Evolutionary conservation across 306 rosid species (phyloP).

Genomic region (Prunus davidiana): DNA sequence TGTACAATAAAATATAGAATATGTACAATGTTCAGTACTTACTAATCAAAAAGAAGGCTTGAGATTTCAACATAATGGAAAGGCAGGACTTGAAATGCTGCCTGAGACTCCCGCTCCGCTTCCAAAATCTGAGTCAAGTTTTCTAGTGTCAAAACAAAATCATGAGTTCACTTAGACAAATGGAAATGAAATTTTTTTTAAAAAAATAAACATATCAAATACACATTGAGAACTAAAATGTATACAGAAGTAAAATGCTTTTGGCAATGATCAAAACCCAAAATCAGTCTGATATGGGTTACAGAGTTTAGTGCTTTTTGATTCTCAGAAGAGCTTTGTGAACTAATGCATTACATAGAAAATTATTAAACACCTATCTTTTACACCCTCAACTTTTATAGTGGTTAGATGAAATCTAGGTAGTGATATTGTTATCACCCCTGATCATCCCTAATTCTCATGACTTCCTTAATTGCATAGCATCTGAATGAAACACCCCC

Average conservation of each 20-base stretch:
- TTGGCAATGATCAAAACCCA: background rate
- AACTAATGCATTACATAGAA: background rate
- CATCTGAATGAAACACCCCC: too few species aligned
- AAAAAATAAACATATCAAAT: background rate
- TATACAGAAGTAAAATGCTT: background rate
- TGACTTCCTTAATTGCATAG: too few species aligned
- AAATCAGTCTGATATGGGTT: background rate
- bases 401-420: background rate
- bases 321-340: background rate
- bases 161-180: background rate
- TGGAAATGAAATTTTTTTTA: background rate
- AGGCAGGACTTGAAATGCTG: constrained; percentile 78
- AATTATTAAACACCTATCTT: background rate
- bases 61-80: constrained; percentile 95
- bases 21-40: constrained; percentile 28
- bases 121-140: constrained; percentile 85
- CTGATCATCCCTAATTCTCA: too few species aligned
- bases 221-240: background rate
- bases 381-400: background rate
- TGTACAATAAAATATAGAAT: constrained; percentile 13
- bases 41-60: constrained; percentile 75
- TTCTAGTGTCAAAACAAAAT: constrained; percentile 41
- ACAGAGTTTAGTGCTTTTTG: background rate
- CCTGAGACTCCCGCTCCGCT: constrained; percentile 84
- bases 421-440: background rate